Percentiles rank a stretch among this genome's conserved stretches.
Conservation (phyloP, 495 filamentous ascomycete genomes). For the Parathielavia hyrcaniae region DNA sequence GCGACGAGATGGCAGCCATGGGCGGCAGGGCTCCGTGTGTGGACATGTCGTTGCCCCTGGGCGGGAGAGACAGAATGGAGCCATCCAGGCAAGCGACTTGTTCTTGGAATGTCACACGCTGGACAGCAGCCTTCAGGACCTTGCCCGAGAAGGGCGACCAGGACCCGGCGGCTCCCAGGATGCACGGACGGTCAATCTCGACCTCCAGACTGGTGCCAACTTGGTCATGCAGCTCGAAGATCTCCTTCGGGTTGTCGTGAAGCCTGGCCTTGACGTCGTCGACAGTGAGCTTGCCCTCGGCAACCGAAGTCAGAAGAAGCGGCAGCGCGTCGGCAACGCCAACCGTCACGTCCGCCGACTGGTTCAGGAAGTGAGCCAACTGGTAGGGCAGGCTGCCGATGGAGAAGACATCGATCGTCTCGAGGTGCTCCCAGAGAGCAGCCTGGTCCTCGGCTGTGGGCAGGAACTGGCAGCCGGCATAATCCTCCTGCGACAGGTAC, state of each 20-base stretch:
- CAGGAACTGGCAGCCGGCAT: conserved; percentile 59
- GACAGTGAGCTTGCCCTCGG: conserved; percentile 66
- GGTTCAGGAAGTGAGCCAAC: conserved; percentile 54
- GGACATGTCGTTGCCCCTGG: conserved; percentile 71
- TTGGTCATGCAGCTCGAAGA: conserved; percentile 84
- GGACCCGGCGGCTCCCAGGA: conserved; percentile 45
- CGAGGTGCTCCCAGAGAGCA: conserved; percentile 72
- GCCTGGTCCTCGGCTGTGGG: conserved; percentile 67
- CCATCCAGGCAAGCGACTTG: conserved; percentile 75
- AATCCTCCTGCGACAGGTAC: conserved; percentile 71
- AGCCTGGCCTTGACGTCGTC: conserved; percentile 66
- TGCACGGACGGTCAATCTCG: conserved; percentile 64
- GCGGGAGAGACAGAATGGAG: conserved; percentile 48
- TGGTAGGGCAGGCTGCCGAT: conserved; percentile 79
- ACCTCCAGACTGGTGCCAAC: conserved; percentile 66
- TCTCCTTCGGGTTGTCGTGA: conserved; percentile 76
- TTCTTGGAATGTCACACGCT: conserved; percentile 71
- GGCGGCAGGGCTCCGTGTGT: conserved; percentile 54
- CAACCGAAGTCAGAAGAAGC: conserved; percentile 69
- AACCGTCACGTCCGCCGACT: conserved; percentile 47
- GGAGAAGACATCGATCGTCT: conserved; percentile 76
- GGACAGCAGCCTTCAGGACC: conserved; percentile 63
- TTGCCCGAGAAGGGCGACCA: conserved; percentile 77
- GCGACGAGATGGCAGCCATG: conserved; percentile 44
- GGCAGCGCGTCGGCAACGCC: conserved; percentile 75